Conservation (phyloP, 148 eudicot genomes). For the Tetragonia tetragonoides region DNA sequence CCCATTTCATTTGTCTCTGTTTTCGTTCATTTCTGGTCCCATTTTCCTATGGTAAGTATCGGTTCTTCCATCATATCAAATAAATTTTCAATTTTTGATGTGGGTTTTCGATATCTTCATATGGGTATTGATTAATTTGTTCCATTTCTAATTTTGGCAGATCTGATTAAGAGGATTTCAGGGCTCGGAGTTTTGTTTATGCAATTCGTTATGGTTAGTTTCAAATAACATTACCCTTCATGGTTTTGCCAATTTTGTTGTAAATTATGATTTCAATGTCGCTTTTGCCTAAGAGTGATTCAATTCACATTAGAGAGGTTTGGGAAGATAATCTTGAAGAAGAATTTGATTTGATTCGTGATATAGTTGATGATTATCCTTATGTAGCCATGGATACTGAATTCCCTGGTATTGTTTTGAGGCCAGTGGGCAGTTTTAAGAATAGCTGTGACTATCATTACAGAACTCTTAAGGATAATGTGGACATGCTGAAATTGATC, state of each 20-base stretch:
- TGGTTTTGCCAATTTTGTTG: not conserved
- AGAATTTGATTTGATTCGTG: conserved; percentile 42
- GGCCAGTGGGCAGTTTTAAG: conserved; percentile 38
- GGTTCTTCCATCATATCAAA: not conserved
- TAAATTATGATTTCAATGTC: conserved; percentile 31
- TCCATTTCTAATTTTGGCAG: conserved; percentile 16
- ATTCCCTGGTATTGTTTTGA: conserved; percentile 45
- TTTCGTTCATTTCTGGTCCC: not conserved
- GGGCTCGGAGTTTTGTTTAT: conserved; percentile 3
- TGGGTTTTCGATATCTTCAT: not conserved
- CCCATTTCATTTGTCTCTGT: not conserved
- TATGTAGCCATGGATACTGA: conserved; percentile 59
- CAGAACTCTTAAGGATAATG: conserved; percentile 47
- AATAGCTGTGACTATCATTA: conserved; percentile 34
- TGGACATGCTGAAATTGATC: conserved; percentile 51
- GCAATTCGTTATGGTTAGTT: conserved; percentile 22
- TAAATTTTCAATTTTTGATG: not conserved
- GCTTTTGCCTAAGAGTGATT: conserved; percentile 38
- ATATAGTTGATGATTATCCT: conserved; percentile 40
- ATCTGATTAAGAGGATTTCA: conserved; percentile 1
- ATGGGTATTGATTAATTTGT: conserved; percentile 15
- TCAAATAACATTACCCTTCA: not conserved
- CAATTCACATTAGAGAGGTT: conserved; percentile 49
- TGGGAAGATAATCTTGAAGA: conserved; percentile 46
- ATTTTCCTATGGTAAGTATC: conserved; percentile 15